Base-by-base conservation (phyloP, 2,329 filamentous ascomycete genomes). In the Aspergillus chevalieri region DNA sequence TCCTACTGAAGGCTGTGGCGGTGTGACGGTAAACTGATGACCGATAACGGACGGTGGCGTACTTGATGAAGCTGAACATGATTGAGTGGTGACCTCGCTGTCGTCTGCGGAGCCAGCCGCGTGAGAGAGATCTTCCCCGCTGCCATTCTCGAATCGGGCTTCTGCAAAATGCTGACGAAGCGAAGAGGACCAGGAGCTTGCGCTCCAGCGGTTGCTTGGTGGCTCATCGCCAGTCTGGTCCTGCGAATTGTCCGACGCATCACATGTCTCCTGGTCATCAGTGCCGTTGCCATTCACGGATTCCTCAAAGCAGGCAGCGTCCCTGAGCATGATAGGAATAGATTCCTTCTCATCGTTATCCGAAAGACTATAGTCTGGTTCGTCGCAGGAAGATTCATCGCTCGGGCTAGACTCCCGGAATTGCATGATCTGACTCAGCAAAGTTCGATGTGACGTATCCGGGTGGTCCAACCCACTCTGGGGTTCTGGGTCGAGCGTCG, bases 401-500 rank as follows among this genome's bases (percentile, higher is more conserved):
- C 65, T 67, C 8, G 74, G 69, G 45, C 71, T 76, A 4, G 68
- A 70, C 48, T 73, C 70, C 17, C 76, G 72, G 55, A 78, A 71
- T 43, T 70, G 67, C 69, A 74, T 74, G 24, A 78, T 75, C 39
- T 77, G 74, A 47, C 63, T 72, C 17, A 77, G 58, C 6, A 78
- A 58, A n/a, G 72, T 72, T 34, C 68, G 65, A 46, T 73, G 67
- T 21, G 66, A 65, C 7, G 56, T 42, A 48, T 63, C 61, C 17
- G 64, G 58, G 49, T 58, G 64, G 49, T 58, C 77, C 70, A 69
- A 56, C n/a, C 83, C 79, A 1, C 78, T 80, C 62, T 89, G 86
- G 19, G 83, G 77, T 57, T 89, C 86, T n/a, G 76, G 78, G 56
- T 90, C 87, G 57, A 89, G 87, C 26, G 67, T 64, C 4, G 74